Base-by-base conservation (phyloP, 208 protist species). In the Wallacemonas collosoma region DNA sequence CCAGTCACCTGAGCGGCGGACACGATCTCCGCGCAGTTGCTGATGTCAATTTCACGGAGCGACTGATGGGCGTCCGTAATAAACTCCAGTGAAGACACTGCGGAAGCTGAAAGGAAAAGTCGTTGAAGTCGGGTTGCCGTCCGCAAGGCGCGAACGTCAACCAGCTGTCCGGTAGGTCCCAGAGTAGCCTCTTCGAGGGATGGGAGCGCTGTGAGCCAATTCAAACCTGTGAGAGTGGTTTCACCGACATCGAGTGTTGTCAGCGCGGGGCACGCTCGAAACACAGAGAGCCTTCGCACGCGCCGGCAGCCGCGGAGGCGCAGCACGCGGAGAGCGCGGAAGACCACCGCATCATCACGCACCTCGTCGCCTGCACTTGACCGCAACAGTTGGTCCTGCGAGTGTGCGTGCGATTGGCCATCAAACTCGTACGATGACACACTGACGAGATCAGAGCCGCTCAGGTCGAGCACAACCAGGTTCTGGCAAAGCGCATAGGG, bases 401-500 rank as follows among this genome's bases (percentile, higher is more conserved):
- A 26, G 26, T 26, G 26, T 26, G 26, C 26, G 26, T 26, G 26
- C 26, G 26, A 26, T 26, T 26, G 26, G 26, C 26, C 26, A 26
- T 0, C 26, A 26, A 26, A 26, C 26, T 26, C 14, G 53, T 57
- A 65, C 2, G 43, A 6, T 11, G 43, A 65, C 12, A 65, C 11
- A 11, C 41, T n/a, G 4, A 65, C 60, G 11, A 65, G 43, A 5
- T 44, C 60, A 6, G 60, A 65, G 6, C 60, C 60, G 43, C 60
- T 65, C 15, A 65, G 60, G 17, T 65, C 60, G 41, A 65, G 36
- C 60, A 65, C 40, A 4, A 39, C 12, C 40, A 65, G 17, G 3
- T 38, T 4, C 38, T 50, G 7, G 41, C 11, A 44, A 8, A 50
- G 26, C 4, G 14, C 40, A 17, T 11, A 0, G 0, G 60, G 60